These are phyloP conservation scores for Alternaria infectoria DNA, from an alignment of 2,329 filamentous ascomycete genomes.

Conservation along the genomic window DNA sequence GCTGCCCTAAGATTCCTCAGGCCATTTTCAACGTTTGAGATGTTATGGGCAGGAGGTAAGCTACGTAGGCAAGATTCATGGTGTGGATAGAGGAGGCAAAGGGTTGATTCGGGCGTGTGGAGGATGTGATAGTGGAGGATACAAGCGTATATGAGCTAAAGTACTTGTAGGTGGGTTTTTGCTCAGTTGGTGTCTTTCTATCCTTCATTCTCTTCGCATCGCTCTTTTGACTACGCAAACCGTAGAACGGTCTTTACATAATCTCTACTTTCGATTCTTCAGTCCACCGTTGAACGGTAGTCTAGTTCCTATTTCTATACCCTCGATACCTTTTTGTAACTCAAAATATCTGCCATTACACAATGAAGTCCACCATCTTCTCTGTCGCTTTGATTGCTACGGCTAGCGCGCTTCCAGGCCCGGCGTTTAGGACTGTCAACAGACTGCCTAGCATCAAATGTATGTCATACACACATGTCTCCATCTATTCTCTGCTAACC, in stretches of 20 bases:
- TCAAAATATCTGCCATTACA: neutral
- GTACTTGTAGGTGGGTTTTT: neutral
- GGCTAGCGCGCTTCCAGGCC: slow-evolving; percentile 22
- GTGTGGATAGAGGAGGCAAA: slow-evolving; percentile 7
- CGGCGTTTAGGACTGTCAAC: slow-evolving; percentile 6
- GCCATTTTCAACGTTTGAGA: slow-evolving; percentile 6
- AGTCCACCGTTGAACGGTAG: slow-evolving; percentile 32
- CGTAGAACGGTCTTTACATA: slow-evolving; percentile 34
- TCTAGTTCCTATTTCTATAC: slow-evolving; percentile 1
- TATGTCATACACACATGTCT: neutral
- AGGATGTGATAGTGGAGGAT: neutral
- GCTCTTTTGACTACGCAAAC: slow-evolving; percentile 23
- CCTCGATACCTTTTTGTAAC: neutral
- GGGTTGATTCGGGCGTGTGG: neutral
- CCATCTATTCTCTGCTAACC: neutral
- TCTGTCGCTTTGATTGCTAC: slow-evolving; percentile 18
- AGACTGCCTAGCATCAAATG: slow-evolving; percentile 6
- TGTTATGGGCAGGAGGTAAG: slow-evolving; percentile 1
- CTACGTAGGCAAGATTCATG: neutral
- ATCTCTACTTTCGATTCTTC: slow-evolving; percentile 18
- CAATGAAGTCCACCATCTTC: slow-evolving; percentile 24
- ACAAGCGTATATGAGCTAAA: neutral
- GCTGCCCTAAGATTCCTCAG: slow-evolving; percentile 8
- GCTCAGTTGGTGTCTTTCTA: neutral
- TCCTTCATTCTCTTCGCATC: slow-evolving; percentile 18